Evolutionary conservation across 768 basidiomycete genomes (phyloP), one percentile per base, ranked within the genome.

Genomic region (Tephrocybe sp.): DNA sequence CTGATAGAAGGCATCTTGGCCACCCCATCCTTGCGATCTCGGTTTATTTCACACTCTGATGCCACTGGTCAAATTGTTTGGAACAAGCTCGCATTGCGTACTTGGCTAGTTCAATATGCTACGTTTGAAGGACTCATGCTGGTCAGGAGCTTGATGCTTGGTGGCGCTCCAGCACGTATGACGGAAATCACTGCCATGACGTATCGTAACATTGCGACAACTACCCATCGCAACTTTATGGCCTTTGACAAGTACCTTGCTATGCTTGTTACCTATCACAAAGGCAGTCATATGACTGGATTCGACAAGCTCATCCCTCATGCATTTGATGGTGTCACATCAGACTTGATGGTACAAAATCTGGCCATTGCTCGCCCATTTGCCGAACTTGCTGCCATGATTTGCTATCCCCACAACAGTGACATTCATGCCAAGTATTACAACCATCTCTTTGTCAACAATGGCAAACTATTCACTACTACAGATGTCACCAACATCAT

Each of bases 291-390:
- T 2, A 29, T 57, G n/a, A 45, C 52, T 11, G 43, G 50, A 13
- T 7, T 40, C 2, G 57, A 64, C 40, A 62, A 57, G 27, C 52
- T 65, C 5, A 63, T 68, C 12, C 68, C 66, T 1, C 63, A 64
- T 36, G 50, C 60, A 0, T 33, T 67, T 0, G 59, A 64, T 50
- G 58, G 44, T 0, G 47, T 67, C 7, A 57, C 50, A 0, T 45
- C 57, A 0, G 58, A 67, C 41, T 18, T 68, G 0, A 25, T 68
- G 0, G 53, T 69, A 4, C 65, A 67, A 40, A 45, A 61, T 6
- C 61, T 63, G 2, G 57, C 61, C 0, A 36, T 67, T 11, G 57
- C 55, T 1, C 30, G 57, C 0, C 59, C 62, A 0, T 56, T 58
- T 13, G 57, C 60, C 3, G 37, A 38, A n/a, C 19, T 38, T 3